Percentiles rank a stretch among this genome's conserved stretches.
phyloP scores from a whole-genome alignment of 768 basidiomycete species.

The Dioszegia crocea region DNA sequence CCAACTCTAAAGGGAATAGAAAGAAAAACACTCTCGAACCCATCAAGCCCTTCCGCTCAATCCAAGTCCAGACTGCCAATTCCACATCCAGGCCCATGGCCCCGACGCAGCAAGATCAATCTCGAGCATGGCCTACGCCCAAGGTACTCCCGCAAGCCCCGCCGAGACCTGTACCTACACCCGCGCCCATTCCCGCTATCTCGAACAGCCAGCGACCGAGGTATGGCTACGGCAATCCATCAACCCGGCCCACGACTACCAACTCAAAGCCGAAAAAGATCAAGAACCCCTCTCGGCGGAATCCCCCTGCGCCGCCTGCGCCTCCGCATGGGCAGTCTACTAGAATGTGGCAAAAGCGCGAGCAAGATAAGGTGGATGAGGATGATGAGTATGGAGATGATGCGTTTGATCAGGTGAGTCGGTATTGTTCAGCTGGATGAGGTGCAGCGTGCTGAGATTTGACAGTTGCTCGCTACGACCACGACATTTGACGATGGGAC shows the following conservation, averaged over 20 bases:
- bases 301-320: background rate
- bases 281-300: too few species aligned
- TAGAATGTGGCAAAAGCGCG: too few species aligned
- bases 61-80: background rate
- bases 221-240: too few species aligned
- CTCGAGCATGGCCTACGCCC: background rate
- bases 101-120: background rate
- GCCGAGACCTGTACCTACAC: too few species aligned
- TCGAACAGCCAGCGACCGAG: too few species aligned
- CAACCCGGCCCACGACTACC: too few species aligned
- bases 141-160: background rate
- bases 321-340: too few species aligned
- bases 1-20: background rate
- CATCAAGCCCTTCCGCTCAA: conserved; percentile 7
- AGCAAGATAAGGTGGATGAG: background rate
- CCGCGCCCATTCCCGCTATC: too few species aligned
- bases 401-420: background rate
- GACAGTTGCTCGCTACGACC: background rate
- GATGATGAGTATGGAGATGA: conserved; percentile 8
- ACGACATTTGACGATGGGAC: conserved; percentile 7
- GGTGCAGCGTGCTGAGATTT: background rate
- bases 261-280: too few species aligned
- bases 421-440: background rate
- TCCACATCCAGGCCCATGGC: background rate
- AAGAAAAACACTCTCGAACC: background rate